Conservation (phyloP, 1,284 basidiomycete genomes). For the Cutaneotrichosporon cutaneum region DNA sequence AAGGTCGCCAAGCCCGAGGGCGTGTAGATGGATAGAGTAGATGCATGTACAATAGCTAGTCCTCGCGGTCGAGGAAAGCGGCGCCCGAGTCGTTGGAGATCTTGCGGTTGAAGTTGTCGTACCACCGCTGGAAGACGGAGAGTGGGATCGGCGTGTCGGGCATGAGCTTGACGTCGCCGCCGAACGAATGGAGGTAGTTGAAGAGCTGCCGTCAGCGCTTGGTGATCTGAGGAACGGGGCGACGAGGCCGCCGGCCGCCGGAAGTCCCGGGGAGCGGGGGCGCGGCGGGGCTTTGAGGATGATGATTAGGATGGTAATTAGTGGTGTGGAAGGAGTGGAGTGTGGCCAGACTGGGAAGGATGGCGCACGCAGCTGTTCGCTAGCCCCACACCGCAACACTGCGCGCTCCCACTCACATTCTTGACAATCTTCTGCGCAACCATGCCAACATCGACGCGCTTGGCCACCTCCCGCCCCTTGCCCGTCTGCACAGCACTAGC, state of each 20-base stretch:
- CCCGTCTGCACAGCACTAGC: conserved; percentile 54
- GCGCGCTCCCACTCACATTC: conserved; percentile 42
- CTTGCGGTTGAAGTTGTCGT: conserved; percentile 73
- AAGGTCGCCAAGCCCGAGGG: conserved; percentile 55
- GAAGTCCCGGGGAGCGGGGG: too few species aligned
- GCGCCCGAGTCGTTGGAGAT: conserved; percentile 65
- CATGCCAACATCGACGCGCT: conserved; percentile 42
- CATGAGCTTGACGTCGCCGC: conserved; percentile 55
- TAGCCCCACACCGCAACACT: too few species aligned
- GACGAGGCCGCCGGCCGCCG: too few species aligned
- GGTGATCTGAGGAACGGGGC: background rate
- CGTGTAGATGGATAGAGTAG: conserved; percentile 3
- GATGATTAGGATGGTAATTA: background rate
- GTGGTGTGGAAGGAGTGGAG: background rate
- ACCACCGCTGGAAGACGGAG: conserved; percentile 73
- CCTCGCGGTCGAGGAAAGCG: conserved; percentile 70
- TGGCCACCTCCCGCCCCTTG: conserved; percentile 35
- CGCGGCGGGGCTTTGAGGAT: background rate
- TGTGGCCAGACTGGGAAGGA: too few species aligned
- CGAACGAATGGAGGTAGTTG: conserved; percentile 79
- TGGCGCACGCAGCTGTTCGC: too few species aligned
- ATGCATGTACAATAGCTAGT: conserved; percentile 43
- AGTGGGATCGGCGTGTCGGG: conserved; percentile 72
- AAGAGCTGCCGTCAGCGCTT: conserved; percentile 61
- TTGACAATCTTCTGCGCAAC: conserved; percentile 53